Evolutionary conservation across 768 basidiomycete species (phyloP), one percentile per base, ranked within the genome.

Genomic region (Leccinum variicolor): DNA sequence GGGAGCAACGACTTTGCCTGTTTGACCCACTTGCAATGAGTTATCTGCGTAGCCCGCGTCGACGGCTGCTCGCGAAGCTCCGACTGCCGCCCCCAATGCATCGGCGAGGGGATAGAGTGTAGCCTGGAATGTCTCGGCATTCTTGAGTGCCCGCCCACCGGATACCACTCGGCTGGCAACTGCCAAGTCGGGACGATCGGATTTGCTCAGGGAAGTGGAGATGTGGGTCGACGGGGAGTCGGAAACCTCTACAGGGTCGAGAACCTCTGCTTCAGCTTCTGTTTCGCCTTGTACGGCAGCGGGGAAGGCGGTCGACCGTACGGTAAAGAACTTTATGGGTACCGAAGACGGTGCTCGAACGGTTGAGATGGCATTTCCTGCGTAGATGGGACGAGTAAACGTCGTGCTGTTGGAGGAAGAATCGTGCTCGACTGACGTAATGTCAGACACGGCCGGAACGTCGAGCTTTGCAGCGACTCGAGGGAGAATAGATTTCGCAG

Each of bases 11-110:
- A 99, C 90, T 75, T 98, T 98, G 55, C 97, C 97, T 0, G 97
- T 99, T 78, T 99, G 97, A 23, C 97, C 97, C n/a, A 99, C 97
- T 74, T 99, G 97, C 52, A 98, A 69, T 4, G 92, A 94, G 75
- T 98, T 98, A 73, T 98, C 97, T 28, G 93, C 94, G 67, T 98
- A 98, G 1, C 97, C 97, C 26, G 94, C 92, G 72, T 99, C 97
- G 17, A 99, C 97, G 4, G 97, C 97, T 6, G 97, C 97, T 54
- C 97, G 86, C 19, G 92, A 94, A n/a, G 97, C 97, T 58, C 97
- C 97, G 58, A 99, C 91, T 28, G 96, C 96, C 9, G 97, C 97
- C 41, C 92, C 93, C 21, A 99, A 80, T 2, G 81, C 86, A 69
- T 98, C 97, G 2, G 96, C 97, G 17, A 98, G 83, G 0, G 97